Base-by-base conservation (phyloP, 2,329 filamentous ascomycete species). In the Hymenoscyphus albidus region DNA sequence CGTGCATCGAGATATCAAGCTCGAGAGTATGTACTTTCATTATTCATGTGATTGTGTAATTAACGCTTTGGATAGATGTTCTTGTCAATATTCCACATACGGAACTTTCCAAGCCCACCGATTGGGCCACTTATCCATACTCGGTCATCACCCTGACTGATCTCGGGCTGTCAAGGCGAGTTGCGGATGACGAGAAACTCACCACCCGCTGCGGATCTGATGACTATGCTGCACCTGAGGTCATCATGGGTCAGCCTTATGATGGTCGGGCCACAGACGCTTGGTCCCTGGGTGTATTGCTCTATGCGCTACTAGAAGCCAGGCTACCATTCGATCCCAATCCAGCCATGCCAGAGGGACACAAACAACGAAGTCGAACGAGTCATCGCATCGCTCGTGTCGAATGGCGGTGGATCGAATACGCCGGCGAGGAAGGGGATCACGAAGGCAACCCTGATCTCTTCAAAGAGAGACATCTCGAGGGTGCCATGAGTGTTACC, bases 1-100 rank as follows among this genome's bases (percentile, higher is more conserved):
- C 74, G 94, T 98, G 62, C 95, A 99, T 76, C 88, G 95, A 66
- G 95, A 99, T 77, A 96, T 99, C 78, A 99, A 99, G 79, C 88
- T 99, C 65, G 95, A 99, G 82, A 99, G 91, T 95, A 84, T 78
- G 88, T 82, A 66, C 69, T 68, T 68, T 18, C 69, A 68, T 66
- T 69, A 70, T 66, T 55, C 31, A 65, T 54, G 35, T 61, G 59
- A 56, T 32, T 18, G 39, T 51, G 39, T 40, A 59, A 31, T 65
- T 71, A 60, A 70, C 61, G 18, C 35, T 12, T 61, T 27, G 48
- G 48, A 32, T 74, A 96, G 92, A 98, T 76, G 92, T 97, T 54
- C 87, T 99, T 38, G 90, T 98, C 72, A 98, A 97, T 74, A 82
- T 97, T 58, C 86, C 90, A 0, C 80, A 85, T 4, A 75, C 84